Evolutionary conservation across 1,284 basidiomycete genomes (phyloP).

Genomic region (Ceratobasidium sp.): DNA sequence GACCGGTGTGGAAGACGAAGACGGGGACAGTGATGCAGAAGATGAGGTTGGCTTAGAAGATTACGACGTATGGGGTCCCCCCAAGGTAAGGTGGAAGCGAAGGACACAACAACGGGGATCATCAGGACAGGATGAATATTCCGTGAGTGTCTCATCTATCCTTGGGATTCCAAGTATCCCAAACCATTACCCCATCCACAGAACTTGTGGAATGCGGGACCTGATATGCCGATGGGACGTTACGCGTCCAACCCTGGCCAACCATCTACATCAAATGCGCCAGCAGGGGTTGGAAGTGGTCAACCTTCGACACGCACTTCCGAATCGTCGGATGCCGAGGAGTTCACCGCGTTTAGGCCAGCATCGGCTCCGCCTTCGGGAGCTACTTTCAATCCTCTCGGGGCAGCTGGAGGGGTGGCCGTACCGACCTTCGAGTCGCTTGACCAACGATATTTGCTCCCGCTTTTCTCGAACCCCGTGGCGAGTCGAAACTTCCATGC

Average conservation of each 20-base stretch:
- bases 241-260: conserved; percentile 1
- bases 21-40: conserved; percentile 82
- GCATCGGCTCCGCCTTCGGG: conserved; percentile 43
- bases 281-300: conserved; percentile 55
- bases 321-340: conserved; percentile 51
- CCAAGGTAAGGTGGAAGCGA: conserved; percentile 25
- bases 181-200: not conserved
- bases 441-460: conserved; percentile 93
- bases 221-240: conserved; percentile 12
- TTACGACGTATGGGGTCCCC: conserved; percentile 22
- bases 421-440: conserved; percentile 96
- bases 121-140: conserved; percentile 25
- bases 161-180: not conserved
- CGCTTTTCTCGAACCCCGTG: conserved; percentile 93
- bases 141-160: not conserved
- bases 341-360: conserved; percentile 42
- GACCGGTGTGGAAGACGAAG: conserved; percentile 95
- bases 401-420: conserved; percentile 49
- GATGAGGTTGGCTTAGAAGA: conserved; percentile 50
- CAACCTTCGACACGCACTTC: conserved; percentile 71
- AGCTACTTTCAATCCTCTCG: conserved; percentile 44
- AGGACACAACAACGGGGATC: not conserved
- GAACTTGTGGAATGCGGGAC: conserved; percentile 21
- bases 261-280: not conserved
- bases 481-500: conserved; percentile 88